Conservation (phyloP, 2,329 filamentous ascomycete species). For the Neofusicoccum kwambonambiense region DNA sequence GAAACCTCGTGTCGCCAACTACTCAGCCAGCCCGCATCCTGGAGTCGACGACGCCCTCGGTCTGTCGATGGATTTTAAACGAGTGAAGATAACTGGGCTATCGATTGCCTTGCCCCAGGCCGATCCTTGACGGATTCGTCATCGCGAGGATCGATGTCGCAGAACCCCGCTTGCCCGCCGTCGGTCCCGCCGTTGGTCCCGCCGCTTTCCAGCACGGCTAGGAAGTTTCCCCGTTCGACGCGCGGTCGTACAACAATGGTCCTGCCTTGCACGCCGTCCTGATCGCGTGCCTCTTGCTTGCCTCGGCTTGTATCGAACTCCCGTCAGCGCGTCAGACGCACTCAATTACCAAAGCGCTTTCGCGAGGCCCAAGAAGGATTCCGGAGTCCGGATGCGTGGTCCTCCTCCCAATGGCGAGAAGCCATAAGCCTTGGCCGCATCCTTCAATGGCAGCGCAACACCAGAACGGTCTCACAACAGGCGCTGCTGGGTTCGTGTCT, state of each 20-base stretch:
- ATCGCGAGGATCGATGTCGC: background rate
- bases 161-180: background rate
- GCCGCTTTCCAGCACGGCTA: too few species aligned
- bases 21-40: background rate
- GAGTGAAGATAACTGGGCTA: too few species aligned
- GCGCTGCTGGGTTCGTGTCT: too few species aligned
- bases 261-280: too few species aligned
- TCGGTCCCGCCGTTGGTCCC: too few species aligned
- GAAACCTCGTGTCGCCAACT: too few species aligned
- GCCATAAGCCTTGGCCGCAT: too few species aligned
- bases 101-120: background rate
- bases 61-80: too few species aligned
- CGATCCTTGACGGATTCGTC: background rate
- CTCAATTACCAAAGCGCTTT: background rate
- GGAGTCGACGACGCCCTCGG: too few species aligned
- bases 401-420: too few species aligned
- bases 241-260: background rate
- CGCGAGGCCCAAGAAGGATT: background rate
- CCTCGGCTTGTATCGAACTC: background rate
- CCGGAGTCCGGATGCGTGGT: too few species aligned
- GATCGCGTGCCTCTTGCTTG: background rate
- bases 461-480: background rate
- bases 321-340: background rate
- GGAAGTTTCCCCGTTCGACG: background rate
- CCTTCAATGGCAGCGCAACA: too few species aligned